phyloP scores from a whole-genome alignment of 371 early-diverging fungal species.

The Paraphysoderma sedebokerense region DNA sequence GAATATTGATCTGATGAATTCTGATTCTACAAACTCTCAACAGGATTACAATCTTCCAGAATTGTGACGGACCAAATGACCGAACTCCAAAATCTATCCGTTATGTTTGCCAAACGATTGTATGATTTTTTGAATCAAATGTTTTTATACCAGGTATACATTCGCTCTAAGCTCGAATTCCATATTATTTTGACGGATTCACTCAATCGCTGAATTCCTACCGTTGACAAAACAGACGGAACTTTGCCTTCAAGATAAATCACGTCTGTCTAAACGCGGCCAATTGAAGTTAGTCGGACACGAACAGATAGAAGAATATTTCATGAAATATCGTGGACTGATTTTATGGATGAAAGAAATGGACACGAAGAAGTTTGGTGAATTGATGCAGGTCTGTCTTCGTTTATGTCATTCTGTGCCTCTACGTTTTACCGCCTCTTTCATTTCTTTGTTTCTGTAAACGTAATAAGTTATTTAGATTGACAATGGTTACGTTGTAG shows the following conservation, averaged over 20 bases:
- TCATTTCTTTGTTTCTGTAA: neutral
- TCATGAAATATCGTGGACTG: constrained; percentile 67
- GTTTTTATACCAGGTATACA: constrained; percentile 34
- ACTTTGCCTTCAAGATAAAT: constrained; percentile 3
- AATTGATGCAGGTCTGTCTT: constrained; percentile 73
- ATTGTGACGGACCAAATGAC: constrained; percentile 65
- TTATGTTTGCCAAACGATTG: constrained; percentile 57
- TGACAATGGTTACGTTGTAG: too few species aligned
- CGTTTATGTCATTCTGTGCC: too few species aligned
- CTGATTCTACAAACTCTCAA: too few species aligned
- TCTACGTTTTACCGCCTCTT: too few species aligned
- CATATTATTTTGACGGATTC: constrained; percentile 25
- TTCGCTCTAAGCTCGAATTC: neutral
- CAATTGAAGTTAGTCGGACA: too few species aligned
- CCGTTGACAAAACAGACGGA: constrained; percentile 12
- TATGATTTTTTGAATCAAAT: constrained; percentile 53
- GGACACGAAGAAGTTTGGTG: constrained; percentile 68
- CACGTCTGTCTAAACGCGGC: too few species aligned
- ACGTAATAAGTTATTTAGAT: constrained; percentile 12
- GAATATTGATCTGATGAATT: neutral
- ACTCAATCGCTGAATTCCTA: constrained; percentile 17
- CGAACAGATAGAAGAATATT: constrained; percentile 48
- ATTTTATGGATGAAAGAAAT: constrained; percentile 81
- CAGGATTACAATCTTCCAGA: constrained; percentile 40
- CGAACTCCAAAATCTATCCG: constrained; percentile 52